Conservation (phyloP, 2,329 filamentous ascomycete genomes). For the Zarea fungicola region DNA sequence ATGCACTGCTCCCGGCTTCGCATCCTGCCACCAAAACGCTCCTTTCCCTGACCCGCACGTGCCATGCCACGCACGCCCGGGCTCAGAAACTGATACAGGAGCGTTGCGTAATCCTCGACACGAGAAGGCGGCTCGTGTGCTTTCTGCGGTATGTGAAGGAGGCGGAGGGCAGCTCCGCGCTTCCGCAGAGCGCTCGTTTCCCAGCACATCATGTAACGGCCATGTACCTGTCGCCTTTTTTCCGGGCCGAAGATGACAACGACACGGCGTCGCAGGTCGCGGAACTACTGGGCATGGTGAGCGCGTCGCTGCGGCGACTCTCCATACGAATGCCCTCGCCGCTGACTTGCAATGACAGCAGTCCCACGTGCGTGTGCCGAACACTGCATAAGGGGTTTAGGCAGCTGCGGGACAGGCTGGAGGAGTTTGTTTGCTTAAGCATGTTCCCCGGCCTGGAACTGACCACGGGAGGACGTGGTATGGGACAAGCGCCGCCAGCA, state of each 20-base stretch:
- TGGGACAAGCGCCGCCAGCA: no score
- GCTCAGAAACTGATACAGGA: slow-evolving; percentile 29
- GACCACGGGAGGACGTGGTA: neutral
- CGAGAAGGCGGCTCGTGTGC: slow-evolving; percentile 8
- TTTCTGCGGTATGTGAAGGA: neutral
- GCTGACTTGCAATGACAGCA: no score
- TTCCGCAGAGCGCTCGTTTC: slow-evolving; percentile 15
- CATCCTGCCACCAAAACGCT: slow-evolving; percentile 32
- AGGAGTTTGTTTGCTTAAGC: slow-evolving; percentile 43
- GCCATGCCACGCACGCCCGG: slow-evolving; percentile 27
- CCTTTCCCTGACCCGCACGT: slow-evolving; percentile 31
- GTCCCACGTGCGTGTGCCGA: slow-evolving; percentile 33
- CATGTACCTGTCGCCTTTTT: slow-evolving; percentile 38
- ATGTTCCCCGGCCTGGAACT: slow-evolving; percentile 33
- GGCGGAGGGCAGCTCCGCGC: neutral
- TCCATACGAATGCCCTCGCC: slow-evolving; percentile 42
- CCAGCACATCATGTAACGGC: slow-evolving; percentile 30
- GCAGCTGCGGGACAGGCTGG: slow-evolving; percentile 33
- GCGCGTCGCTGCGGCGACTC: slow-evolving; percentile 36
- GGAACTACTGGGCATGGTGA: slow-evolving; percentile 37
- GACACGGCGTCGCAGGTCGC: slow-evolving; percentile 35
- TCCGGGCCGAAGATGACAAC: slow-evolving; percentile 30
- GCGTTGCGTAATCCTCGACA: slow-evolving; percentile 33
- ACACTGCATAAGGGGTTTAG: slow-evolving; percentile 41
- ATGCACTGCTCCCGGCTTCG: slow-evolving; percentile 21